Evolutionary conservation across 2,329 filamentous ascomycete genomes (phyloP).

Genomic region (Penicillium palitans): DNA sequence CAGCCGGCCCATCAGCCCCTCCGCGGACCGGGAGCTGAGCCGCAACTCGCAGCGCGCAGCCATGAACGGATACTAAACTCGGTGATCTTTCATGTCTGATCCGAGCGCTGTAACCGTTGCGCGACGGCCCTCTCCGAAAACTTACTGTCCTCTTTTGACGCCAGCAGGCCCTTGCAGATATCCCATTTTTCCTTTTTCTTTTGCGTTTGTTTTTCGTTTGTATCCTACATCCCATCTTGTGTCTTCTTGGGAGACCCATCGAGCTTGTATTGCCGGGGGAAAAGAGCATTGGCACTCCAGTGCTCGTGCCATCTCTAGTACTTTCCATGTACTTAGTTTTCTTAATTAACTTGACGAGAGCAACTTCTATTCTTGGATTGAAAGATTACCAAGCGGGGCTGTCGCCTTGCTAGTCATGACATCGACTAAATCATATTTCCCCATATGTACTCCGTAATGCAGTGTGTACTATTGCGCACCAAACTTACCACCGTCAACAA

Average conservation of each 20-base stretch:
- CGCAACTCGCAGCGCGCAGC: conserved; percentile 95
- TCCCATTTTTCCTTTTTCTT: conserved; percentile 36
- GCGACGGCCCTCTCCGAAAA: conserved; percentile 25
- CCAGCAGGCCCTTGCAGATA: conserved; percentile 42
- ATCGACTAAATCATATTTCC: background rate
- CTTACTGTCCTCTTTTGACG: conserved; percentile 31
- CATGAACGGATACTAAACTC: conserved; percentile 91
- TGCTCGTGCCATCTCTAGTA: conserved; percentile 26
- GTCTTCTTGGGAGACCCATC: conserved; percentile 16
- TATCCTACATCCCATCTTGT: conserved; percentile 20
- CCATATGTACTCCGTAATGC: background rate
- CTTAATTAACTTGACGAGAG: conserved; percentile 33
- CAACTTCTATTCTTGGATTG: conserved; percentile 25
- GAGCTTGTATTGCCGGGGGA: conserved; percentile 28
- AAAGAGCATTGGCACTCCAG: conserved; percentile 31
- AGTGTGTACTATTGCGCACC: conserved; percentile 15
- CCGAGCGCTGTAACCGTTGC: conserved; percentile 22
- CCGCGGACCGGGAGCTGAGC: conserved; percentile 93
- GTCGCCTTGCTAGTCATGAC: background rate
- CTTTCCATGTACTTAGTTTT: conserved; percentile 40
- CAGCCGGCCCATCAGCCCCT: conserved; percentile 91
- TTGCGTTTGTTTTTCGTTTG: conserved; percentile 28
- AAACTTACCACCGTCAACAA: conserved; percentile 46
- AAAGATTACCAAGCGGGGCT: background rate
- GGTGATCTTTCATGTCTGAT: conserved; percentile 22